Conservation (phyloP, 345 rosid species). For the Eutrema yunnanense region DNA sequence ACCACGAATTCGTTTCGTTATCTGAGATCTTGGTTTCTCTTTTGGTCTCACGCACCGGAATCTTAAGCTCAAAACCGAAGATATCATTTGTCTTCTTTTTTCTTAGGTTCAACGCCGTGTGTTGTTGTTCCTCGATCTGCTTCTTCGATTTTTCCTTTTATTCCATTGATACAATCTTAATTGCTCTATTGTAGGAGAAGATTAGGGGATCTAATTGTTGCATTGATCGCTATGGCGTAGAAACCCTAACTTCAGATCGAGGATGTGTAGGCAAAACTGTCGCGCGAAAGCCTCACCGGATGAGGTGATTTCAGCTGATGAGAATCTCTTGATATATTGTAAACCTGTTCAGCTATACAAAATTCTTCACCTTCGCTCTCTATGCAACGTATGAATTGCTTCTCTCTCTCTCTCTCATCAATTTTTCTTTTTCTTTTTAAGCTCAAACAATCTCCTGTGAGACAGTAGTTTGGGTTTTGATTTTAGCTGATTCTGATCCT, state of each 20-base stretch:
- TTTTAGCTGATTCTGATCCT: not conserved
- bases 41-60: not conserved
- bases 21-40: not conserved
- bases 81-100: not conserved
- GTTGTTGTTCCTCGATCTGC: not conserved
- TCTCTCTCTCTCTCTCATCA: not conserved
- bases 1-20: not conserved
- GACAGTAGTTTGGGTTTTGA: not conserved
- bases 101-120: not conserved
- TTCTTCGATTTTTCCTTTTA: not conserved
- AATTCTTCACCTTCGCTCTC: constrained; percentile 59
- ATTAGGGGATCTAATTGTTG: not conserved
- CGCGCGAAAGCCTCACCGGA: constrained; percentile 53
- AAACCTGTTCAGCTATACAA: constrained; percentile 85
- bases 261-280: constrained; percentile 70
- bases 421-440: too few species aligned
- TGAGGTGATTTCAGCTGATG: constrained; percentile 59
- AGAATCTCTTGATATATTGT: constrained; percentile 64
- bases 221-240: not conserved
- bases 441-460: not conserved
- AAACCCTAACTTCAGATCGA: not conserved
- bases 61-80: not conserved
- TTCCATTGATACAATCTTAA: not conserved
- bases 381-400: constrained; percentile 39
- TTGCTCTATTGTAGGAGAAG: not conserved